Evolutionary conservation across 345 rosid genomes (phyloP), one percentile per base, ranked within the genome.

Genomic region (Lepidium sativum): DNA sequence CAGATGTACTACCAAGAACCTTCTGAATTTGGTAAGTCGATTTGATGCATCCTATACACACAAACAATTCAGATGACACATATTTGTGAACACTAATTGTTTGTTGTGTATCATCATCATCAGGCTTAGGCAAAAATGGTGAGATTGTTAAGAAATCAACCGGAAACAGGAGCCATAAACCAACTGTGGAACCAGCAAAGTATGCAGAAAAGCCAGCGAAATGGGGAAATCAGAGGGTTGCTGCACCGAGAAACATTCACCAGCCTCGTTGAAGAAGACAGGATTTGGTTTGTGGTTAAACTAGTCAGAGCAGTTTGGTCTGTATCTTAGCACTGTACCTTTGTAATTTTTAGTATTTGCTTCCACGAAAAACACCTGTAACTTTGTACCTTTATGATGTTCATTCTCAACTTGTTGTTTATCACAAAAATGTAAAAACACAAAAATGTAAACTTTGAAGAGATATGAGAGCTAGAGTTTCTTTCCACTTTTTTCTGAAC

Each of bases 121-220:
- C 42, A 81, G 88, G 79, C 8, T 45, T 76, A 51, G 65, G 47
- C 32, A 71, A 69, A 58, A 80, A 56, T 27, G 84, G 49, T n/a
- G 80, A 56, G 67, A 73, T 69, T 48, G 39, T 58, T 16, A 63
- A 44, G 75, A 71, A 55, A 37, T 63, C 57, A 12, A 47, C 3
- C 18, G 63, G 54, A 52, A 73, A 43, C 63, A 41, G 65, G 60
- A 63, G 67, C 4, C 74, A 77, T 1, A 65, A 54, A 57, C 13
- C 69, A 8, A 0, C 60, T 33, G 50, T 2, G 12, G 79, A 77
- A 8, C 70, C 80, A 0, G 81, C 82, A 0, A 81, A 74, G 63
- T 83, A 81, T 63, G 76, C 65, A 0, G 83, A 83, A 35, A 84
- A 81, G 79, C 66, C 82, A 14, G 70, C 76, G 1, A 84, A 78